Base-by-base conservation (phyloP, 495 filamentous ascomycete species). In the Viridothelium virens region DNA sequence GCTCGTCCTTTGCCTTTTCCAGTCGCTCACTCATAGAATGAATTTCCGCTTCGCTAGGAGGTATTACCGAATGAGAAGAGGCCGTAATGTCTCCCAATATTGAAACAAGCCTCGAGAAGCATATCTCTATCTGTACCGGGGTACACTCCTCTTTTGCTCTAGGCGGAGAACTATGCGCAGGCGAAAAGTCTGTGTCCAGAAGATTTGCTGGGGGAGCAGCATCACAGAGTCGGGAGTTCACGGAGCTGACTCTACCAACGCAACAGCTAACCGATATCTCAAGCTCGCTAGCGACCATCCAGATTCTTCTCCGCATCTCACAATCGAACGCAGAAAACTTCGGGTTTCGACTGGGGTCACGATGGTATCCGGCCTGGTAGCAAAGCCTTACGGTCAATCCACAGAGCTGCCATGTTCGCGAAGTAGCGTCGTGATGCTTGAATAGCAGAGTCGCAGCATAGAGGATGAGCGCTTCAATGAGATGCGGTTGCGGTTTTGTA, bases 321-420 rank as follows among this genome's bases (percentile, higher is more conserved):
- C 56, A 56, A 9, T 41, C 37, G 18, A 66, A 36, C 33, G 65
- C 12, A 11, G 33, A 39, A 14, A 66, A 63, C 2, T 38, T 48
- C 3, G 59, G 62, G 18, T 66, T 66, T 25, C 62, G 11, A n/a
- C 34, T 31, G n/a, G 65, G 56, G 33, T 66, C 65, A 0, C 56
- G 56, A 44, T 66, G 65, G 44, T 66, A 66, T 34, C 65, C 65
- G 38, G 37, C 53, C 47, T 66, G 65, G n/a, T 56, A 63, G 65
- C 65, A 66, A 4, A 66, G 31, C 34, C 59, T 12, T 6, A 61
- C 12, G 18, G 47, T 61, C 2, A 14, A 33, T 31, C 65, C 65
- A 9, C 38, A 46, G 10, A 66, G 2, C 31, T 63, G 25, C 12
- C 62, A 63, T 12, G 36, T 37, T 38, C 62, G 56, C 12, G 56